Conservation (phyloP, 2,329 filamentous ascomycete species). For the Bipolaris cookei region DNA sequence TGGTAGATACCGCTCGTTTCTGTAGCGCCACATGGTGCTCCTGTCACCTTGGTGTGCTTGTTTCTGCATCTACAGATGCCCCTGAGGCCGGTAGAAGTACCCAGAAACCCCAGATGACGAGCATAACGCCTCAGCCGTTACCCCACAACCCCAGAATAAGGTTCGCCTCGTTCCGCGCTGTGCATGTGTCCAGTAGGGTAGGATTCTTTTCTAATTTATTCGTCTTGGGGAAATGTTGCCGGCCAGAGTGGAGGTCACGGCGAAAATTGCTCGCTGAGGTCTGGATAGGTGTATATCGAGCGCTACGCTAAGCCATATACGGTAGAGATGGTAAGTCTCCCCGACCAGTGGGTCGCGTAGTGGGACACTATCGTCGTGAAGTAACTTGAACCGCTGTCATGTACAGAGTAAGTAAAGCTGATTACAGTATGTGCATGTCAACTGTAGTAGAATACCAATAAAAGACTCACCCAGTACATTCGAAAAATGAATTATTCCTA, state of each 20-base stretch:
- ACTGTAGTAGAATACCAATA: too few species aligned
- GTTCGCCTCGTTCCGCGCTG: conserved; percentile 31
- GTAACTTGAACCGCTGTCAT: conserved; percentile 10
- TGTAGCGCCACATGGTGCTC: not conserved
- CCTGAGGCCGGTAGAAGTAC: conserved; percentile 14
- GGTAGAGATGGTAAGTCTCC: conserved; percentile 4
- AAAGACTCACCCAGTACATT: not conserved
- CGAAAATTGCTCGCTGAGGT: conserved; percentile 16
- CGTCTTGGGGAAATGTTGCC: conserved; percentile 10
- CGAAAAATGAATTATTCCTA: not conserved
- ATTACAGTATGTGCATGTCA: too few species aligned
- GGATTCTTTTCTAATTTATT: conserved; percentile 12
- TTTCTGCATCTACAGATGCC: conserved; percentile 12
- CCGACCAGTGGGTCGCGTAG: conserved; percentile 11
- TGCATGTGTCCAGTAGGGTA: conserved; percentile 15
- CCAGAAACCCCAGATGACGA: conserved; percentile 19
- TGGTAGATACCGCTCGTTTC: not conserved
- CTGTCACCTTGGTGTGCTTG: not conserved
- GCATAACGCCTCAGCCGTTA: conserved; percentile 9
- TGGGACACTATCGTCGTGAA: not conserved
- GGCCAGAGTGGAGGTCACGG: conserved; percentile 12
- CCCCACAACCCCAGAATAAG: conserved; percentile 30
- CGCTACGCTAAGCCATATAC: not conserved
- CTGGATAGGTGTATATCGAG: not conserved
- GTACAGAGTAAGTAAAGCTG: not conserved